Evolutionary conservation across 164 flowering plant species (phyloP), one percentile per base, ranked within the genome.

Genomic region (Aristolochia fimbriata): DNA sequence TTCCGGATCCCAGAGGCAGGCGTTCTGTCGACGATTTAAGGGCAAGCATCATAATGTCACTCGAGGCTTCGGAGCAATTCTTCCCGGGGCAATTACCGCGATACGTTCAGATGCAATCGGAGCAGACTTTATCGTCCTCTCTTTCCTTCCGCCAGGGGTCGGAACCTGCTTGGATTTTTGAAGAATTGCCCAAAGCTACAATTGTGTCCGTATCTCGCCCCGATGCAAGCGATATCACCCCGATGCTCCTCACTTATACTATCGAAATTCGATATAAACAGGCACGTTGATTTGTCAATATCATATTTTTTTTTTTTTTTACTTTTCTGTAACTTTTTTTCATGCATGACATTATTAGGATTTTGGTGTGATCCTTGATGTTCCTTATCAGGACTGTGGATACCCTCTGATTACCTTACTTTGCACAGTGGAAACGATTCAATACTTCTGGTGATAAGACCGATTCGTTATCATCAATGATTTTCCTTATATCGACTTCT

Each of bases 181-280:
- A 90, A n/a, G 96, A 91, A 75, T 71, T 94, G 71, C 99, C 97
- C 6, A 70, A 69, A 60, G 95, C 95, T 3, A 77, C 75, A 22
- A 86, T 94, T 62, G 78, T 85, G 51, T 79, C 82, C 51, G 99
- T 94, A 7, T 94, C 99, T n/a, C 71, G 97, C 11, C 97, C 99
- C 30, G 99, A 94, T 63, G 87, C 85, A 23, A 76, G 74, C 48
- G 99, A 94, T 74, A 81, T 94, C 65, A 90, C 89, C 61, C 99
- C 97, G 50, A 61, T 83, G 74, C 82, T 83, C 41, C 75, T 91
- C 17, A 74, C 96, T 21, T 93, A 93, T 77, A 83, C 88, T 30
- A 86, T 93, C 58, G 91, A 93, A 68, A 72, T 86, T 62, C 88
- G 73, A 45, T 93, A 90, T 68, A 86, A 83, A 65, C 88, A 93